These are phyloP conservation scores for Protea cynaroides DNA, from an alignment of 164 flowering plant genomes.

Conservation along the genomic window DNA sequence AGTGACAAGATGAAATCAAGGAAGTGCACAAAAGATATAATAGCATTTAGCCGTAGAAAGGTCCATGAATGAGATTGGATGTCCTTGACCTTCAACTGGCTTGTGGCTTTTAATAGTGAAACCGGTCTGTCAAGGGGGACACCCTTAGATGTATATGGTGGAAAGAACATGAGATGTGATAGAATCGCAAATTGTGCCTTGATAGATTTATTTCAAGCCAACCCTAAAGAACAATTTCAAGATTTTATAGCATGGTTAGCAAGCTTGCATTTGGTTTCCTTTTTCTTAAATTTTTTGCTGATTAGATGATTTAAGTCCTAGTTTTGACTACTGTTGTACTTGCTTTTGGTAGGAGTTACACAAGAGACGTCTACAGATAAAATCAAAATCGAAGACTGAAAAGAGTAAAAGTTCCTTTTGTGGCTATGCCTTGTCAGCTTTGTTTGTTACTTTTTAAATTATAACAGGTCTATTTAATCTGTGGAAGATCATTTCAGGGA, in stretches of 20 bases:
- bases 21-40: too few species aligned
- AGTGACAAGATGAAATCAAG: too few species aligned
- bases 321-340: background rate
- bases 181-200: too few species aligned
- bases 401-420: constrained; percentile 34
- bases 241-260: background rate
- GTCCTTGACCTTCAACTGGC: too few species aligned
- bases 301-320: background rate
- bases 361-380: constrained; percentile 44
- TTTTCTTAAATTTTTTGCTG: background rate
- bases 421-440: background rate
- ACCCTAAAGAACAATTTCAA: too few species aligned
- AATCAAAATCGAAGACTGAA: constrained; percentile 28
- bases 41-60: too few species aligned
- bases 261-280: background rate
- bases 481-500: constrained; percentile 7
- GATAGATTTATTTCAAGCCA: too few species aligned
- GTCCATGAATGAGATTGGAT: too few species aligned
- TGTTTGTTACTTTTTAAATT: background rate
- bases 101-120: too few species aligned
- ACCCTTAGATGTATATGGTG: too few species aligned
- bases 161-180: too few species aligned
- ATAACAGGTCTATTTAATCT: background rate
- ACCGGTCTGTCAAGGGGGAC: too few species aligned
- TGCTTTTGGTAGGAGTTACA: constrained; percentile 40